phyloP scores from a whole-genome alignment of 139 green algal species.

The Chlorella sp. region DNA sequence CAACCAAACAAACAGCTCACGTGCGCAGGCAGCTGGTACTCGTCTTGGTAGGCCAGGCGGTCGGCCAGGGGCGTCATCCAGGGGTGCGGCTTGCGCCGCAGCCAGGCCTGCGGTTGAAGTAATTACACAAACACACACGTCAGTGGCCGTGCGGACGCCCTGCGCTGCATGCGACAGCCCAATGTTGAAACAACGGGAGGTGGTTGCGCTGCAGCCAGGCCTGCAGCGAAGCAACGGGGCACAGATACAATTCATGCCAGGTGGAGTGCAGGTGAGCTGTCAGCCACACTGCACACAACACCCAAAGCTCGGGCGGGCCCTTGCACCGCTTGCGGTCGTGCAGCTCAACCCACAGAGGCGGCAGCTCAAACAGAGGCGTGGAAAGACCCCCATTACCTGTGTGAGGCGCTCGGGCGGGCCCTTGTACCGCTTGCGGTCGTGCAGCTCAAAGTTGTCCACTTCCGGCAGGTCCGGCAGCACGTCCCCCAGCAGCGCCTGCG shows the following conservation, averaged over 20 bases:
- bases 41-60: slow-evolving; percentile 2
- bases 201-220: no score
- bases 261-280: no score
- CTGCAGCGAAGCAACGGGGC: no score
- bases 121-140: no score
- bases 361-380: no score
- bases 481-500: slow-evolving; percentile 63
- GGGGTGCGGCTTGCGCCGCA: slow-evolving; percentile 33
- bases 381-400: no score
- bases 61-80: slow-evolving; percentile 23
- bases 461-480: slow-evolving; percentile 66
- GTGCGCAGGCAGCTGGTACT: neutral
- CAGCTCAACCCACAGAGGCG: slow-evolving; percentile 23
- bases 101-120: slow-evolving; percentile 20
- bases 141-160: no score
- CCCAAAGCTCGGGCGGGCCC: neutral
- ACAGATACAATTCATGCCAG: no score
- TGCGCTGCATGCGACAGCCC: no score
- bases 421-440: slow-evolving; percentile 6
- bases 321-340: neutral
- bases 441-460: slow-evolving; percentile 58
- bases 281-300: no score
- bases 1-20: neutral
- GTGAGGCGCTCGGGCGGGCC: neutral
- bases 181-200: no score